Evolutionary conservation across 495 filamentous ascomycete genomes (phyloP).

Genomic region (Penicillium turbatum): DNA sequence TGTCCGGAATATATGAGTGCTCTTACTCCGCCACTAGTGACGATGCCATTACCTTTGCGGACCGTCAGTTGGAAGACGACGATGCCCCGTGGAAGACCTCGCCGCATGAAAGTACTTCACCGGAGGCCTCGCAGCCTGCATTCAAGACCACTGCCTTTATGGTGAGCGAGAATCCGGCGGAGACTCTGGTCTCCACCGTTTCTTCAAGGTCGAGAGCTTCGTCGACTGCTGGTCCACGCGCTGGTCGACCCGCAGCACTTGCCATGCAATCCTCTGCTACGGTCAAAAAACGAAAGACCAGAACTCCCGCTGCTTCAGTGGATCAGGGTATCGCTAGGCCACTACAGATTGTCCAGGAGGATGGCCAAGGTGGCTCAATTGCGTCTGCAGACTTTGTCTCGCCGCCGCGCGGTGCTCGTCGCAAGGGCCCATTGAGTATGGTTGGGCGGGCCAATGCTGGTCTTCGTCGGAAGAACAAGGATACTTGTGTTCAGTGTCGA

Average conservation of each 20-base stretch:
- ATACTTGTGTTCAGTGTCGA: conserved; percentile 47
- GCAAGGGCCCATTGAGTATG: conserved; percentile 45
- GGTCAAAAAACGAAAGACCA: conserved; percentile 42
- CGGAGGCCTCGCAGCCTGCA: conserved; percentile 23
- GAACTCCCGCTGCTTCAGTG: conserved; percentile 26
- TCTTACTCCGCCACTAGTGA: conserved; percentile 38
- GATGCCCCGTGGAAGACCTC: conserved; percentile 30
- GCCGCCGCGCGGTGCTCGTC: conserved; percentile 43
- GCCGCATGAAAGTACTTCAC: conserved; percentile 24
- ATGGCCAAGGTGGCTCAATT: conserved; percentile 45
- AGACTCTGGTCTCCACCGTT: conserved; percentile 27
- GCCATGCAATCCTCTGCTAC: conserved; percentile 36
- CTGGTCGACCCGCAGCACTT: conserved; percentile 30
- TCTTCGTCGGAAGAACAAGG: conserved; percentile 46
- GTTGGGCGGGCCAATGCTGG: conserved; percentile 45
- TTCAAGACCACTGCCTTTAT: conserved; percentile 37
- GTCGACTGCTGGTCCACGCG: conserved; percentile 26
- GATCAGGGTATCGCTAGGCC: conserved; percentile 34
- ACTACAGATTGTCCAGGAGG: conserved; percentile 47
- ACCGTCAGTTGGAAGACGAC: conserved; percentile 32
- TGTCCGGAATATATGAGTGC: conserved; percentile 34
- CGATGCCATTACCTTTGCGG: conserved; percentile 30
- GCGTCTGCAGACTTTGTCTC: conserved; percentile 48
- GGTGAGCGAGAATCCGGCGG: conserved; percentile 36
- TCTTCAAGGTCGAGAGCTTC: conserved; percentile 28